Percentiles rank a stretch among this genome's conserved stretches.
These are phyloP conservation scores for Solanum sitiens DNA, from an alignment of 257 asterid species.

Conservation along the genomic window DNA sequence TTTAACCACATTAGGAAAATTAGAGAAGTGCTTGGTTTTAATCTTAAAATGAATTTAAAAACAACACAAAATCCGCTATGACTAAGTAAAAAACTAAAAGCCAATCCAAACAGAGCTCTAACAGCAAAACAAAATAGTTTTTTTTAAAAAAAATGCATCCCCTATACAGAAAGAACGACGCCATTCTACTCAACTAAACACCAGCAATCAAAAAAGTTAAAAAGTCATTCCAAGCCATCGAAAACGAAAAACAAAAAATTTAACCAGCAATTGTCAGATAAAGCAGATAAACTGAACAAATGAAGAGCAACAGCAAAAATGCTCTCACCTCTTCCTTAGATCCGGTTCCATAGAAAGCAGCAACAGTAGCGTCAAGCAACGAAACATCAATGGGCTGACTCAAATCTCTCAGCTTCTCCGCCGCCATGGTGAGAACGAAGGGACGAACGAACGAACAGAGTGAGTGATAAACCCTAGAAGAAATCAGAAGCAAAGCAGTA, in stretches of 20 bases:
- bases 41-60: neutral
- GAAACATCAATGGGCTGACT: slow-evolving; percentile 81
- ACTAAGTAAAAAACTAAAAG: neutral
- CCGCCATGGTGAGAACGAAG: slow-evolving; percentile 52
- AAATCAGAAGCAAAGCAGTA: neutral
- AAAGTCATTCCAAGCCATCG: neutral
- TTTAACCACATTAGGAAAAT: neutral
- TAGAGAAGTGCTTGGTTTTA: neutral
- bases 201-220: neutral
- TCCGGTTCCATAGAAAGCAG: slow-evolving; percentile 95
- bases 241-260: neutral
- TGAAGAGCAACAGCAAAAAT: neutral
- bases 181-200: neutral
- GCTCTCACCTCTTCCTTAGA: slow-evolving; percentile 85
- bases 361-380: slow-evolving; percentile 86
- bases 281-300: neutral
- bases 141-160: neutral
- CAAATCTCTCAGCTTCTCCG: slow-evolving; percentile 82
- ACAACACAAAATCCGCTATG: neutral
- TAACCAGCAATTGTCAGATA: neutral
- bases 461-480: slow-evolving; percentile 26
- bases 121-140: neutral
- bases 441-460: neutral
- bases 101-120: neutral
- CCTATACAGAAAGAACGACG: neutral